Evolutionary conservation across 1,284 basidiomycete genomes (phyloP), one percentile per base, ranked within the genome.

Genomic region (Mycena citricolor): DNA sequence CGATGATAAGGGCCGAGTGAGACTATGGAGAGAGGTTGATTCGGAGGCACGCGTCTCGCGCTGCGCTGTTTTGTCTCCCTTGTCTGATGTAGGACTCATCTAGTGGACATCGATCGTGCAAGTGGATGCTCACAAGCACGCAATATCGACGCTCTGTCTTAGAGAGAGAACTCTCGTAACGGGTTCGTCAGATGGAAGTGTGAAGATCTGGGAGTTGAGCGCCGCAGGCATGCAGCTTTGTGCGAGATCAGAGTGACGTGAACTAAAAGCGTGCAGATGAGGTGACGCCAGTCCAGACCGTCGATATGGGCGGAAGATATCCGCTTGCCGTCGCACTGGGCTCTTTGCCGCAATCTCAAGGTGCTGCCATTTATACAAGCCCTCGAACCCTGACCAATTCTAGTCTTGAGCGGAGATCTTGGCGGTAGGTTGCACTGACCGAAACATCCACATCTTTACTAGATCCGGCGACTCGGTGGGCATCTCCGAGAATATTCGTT

Each of bases 371-470:
- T 34, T 34, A 14, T 28, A 19, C 20, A 26, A 32, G 39, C 16
- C 26, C 36, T n/a, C 17, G 28, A 34, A 12, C 16, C 13, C 11
- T 31, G 11, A 42, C 46, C 39, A 26, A 40, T 39, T 3, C 16
- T 13, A 11, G 21, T 44, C 35, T 17, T 5, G 48, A 94, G 91
- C 77, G 19, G 61, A 77, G 2, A 64, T 94, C 5, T 75, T 97
- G 16, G 88, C 90, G 6, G 70, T 94, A 30, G 85, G 79, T 4
- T 77, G 76, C 19, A 97, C 93, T 0, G 86, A 90, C 57, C 74
- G 73, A 37, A 81, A 75, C 37, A 77, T 97, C 13, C 81, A 86
- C 35, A 72, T 97, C 11, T 94, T 80, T 74, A 79, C 81, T 8
- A 73, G 79, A 34, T 79, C 79, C 5, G 78, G 81, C n/a, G 71